Evolutionary conservation across 164 flowering plant species (phyloP).

Genomic region (Vitis cinerea): DNA sequence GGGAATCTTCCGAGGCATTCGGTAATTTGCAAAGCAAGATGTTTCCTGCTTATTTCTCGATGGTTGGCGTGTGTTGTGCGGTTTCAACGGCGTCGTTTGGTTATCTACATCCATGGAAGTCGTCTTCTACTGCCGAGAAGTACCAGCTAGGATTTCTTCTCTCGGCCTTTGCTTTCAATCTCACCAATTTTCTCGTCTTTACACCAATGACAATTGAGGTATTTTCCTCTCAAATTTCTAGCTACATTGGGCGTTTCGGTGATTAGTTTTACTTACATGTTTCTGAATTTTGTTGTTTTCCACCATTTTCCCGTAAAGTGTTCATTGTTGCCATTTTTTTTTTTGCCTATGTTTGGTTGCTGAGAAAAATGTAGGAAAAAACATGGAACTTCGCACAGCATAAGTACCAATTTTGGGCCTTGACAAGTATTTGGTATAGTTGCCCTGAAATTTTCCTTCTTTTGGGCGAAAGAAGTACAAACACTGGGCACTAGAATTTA

Average conservation of each 20-base stretch:
- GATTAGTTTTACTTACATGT: too few relatives aligned
- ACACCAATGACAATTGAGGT: conserved; percentile 96
- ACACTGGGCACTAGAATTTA: too few relatives aligned
- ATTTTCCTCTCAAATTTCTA: background rate
- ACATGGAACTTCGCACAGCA: too few relatives aligned
- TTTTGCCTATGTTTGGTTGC: too few relatives aligned
- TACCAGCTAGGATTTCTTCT: conserved; percentile 87
- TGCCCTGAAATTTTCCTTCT: too few relatives aligned
- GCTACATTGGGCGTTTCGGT: background rate
- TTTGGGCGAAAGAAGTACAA: too few relatives aligned
- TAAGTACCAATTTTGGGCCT: too few relatives aligned
- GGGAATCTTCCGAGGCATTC: conserved; percentile 95
- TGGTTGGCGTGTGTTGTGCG: conserved; percentile 74
- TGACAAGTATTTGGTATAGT: too few relatives aligned
- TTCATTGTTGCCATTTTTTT: too few relatives aligned
- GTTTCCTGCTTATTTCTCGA: conserved; percentile 93
- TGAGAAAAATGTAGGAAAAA: too few relatives aligned
- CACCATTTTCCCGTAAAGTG: too few relatives aligned
- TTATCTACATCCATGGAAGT: conserved; percentile 86
- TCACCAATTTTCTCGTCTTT: conserved; percentile 77
- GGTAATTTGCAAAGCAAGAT: conserved; percentile 95
- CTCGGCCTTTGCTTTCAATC: conserved; percentile 74
- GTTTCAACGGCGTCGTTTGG: conserved; percentile 67
- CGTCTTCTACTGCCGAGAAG: conserved; percentile 60
- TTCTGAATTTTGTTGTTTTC: background rate